Conservation (phyloP, 2,329 filamentous ascomycete species). For the Chrysoporthe cubensis region DNA sequence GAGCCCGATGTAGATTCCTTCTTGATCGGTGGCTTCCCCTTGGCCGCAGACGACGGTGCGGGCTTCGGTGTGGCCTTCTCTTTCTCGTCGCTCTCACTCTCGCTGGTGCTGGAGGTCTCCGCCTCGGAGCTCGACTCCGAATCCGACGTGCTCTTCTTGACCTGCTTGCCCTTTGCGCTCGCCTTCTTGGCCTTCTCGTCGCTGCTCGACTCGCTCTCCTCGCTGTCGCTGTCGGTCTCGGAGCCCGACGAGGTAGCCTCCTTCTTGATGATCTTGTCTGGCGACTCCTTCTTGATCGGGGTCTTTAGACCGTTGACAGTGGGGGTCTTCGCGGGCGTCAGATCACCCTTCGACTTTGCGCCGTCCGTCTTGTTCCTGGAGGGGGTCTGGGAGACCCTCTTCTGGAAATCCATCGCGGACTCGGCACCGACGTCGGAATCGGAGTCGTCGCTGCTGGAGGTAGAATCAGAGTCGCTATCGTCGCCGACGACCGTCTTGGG, state of each 20-base stretch:
- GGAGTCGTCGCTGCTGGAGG: conserved; percentile 37
- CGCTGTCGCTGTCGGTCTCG: conserved; percentile 18
- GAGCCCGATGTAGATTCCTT: conserved; percentile 30
- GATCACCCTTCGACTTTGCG: conserved; percentile 7
- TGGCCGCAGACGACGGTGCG: conserved; percentile 3
- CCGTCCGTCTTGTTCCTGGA: conserved; percentile 17
- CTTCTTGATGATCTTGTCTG: conserved; percentile 30
- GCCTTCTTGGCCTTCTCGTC: conserved; percentile 32
- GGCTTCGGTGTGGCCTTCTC: conserved; percentile 22
- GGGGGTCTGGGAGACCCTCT: conserved; percentile 37
- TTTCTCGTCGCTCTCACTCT: conserved; percentile 17
- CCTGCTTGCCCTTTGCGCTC: conserved; percentile 18
- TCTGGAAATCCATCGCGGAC: conserved; percentile 37
- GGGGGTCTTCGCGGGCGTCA: conserved; percentile 24
- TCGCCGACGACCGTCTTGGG: conserved; percentile 38
- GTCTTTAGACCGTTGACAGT: conserved; percentile 25
- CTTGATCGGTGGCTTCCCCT: conserved; percentile 29
- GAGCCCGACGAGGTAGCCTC: conserved; percentile 19
- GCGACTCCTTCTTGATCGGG: conserved; percentile 20
- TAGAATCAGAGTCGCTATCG: conserved; percentile 21
- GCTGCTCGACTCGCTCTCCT: conserved; percentile 21
- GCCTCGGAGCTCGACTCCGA: conserved; percentile 26
- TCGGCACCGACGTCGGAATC: conserved; percentile 42
- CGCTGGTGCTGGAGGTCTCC: conserved; percentile 8
- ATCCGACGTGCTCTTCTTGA: conserved; percentile 24